These are phyloP conservation scores for Diaporthe longicolla DNA, from an alignment of 2,329 filamentous ascomycete species.

Conservation along the genomic window DNA sequence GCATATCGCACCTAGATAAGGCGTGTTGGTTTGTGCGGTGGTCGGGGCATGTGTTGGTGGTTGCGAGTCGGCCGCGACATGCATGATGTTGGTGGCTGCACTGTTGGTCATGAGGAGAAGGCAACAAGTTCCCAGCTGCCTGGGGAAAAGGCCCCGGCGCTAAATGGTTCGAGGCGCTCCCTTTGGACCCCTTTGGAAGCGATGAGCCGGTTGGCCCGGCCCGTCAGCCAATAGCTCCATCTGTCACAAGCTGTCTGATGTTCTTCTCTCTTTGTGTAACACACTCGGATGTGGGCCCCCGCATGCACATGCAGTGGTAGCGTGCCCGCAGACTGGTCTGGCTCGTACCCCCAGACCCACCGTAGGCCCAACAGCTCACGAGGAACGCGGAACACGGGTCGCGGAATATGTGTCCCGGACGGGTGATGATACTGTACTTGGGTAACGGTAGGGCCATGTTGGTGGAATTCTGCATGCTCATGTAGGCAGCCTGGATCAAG, in stretches of 20 bases:
- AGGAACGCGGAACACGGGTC: not conserved
- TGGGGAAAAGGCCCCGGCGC: slow-evolving; percentile 18
- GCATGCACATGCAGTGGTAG: not conserved
- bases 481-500: not conserved
- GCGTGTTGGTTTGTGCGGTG: not conserved
- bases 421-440: not conserved
- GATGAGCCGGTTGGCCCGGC: slow-evolving; percentile 5
- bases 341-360: not conserved
- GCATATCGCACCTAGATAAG: not conserved
- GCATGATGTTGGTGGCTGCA: not conserved
- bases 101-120: slow-evolving; percentile 27
- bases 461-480: not conserved
- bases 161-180: slow-evolving; percentile 10
- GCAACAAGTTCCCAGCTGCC: slow-evolving; percentile 25
- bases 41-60: slow-evolving; percentile 22
- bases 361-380: not conserved
- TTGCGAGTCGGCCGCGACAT: slow-evolving; percentile 29
- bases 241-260: slow-evolving; percentile 3
- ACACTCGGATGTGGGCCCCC: not conserved
- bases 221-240: slow-evolving; percentile 3
- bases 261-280: not conserved
- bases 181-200: not conserved
- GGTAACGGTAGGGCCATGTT: not conserved
- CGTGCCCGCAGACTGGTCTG: not conserved
- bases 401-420: not conserved